Evolutionary conservation across 331 rosid species (phyloP), one percentile per base, ranked within the genome.

Genomic region (Malus hybrid): DNA sequence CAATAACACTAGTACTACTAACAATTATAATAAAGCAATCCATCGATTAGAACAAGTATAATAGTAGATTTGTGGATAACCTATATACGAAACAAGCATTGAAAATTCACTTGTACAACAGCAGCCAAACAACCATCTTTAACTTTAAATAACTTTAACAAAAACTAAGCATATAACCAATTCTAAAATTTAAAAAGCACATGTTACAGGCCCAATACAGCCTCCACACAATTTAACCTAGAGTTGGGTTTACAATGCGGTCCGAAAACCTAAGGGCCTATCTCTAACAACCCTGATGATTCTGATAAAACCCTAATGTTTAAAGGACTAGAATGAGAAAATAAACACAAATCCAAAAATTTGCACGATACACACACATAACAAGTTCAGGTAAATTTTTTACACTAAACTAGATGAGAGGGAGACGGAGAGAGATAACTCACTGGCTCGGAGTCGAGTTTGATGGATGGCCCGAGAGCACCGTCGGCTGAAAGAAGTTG

Each of bases 361-460:
- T 36, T 26, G 7, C 44, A 29, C 22, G 7, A 61, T 42, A 61
- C 60, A 39, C 13, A 39, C 42, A 22, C 56, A 71, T 20, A 30
- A 29, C n/a, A 70, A 22, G 22, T 46, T 66, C 19, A 66, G 15
- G 50, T 6, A 22, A 34, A 71, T 15, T 52, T 52, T 39, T 56
- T 57, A 72, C 5, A 42, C 19, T 1, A 16, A 26, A 36, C 15
- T 9, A 15, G 22, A 50, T 10, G 62, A 18, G 65, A 11, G 32
- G 7, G 46, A 39, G 55, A 24, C 63, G 22, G 34, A 11, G 20
- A 13, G 30, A 33, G n/a, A 57, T 26, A 55, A 87, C 98, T 88
- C 57, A 96, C 99, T 2, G 98, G 88, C 85, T 96, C 98, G 6
- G 99, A 82, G 73, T 93, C 97, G 71, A 92, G 83, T 70, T 90